phyloP scores from a whole-genome alignment of 148 eudicot species.

The Selenicereus undatus region DNA sequence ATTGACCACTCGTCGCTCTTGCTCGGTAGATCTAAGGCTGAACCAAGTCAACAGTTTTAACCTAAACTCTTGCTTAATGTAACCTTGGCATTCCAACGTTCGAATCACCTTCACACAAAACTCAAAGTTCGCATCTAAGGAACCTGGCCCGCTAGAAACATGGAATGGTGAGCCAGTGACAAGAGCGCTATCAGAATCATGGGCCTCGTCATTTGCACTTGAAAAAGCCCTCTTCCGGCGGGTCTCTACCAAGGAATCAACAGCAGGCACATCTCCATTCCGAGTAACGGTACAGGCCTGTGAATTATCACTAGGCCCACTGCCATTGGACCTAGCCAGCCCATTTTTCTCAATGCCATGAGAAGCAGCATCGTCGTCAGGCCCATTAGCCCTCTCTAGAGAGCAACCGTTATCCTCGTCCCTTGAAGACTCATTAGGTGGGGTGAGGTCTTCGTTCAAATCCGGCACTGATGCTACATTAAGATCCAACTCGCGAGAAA shows the following conservation, averaged over 20 bases:
- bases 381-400: constrained; percentile 34
- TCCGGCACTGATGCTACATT: constrained; percentile 84
- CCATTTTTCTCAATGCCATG: constrained; percentile 45
- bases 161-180: constrained; percentile 45
- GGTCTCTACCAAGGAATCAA: constrained; percentile 30
- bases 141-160: constrained; percentile 33
- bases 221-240: constrained; percentile 47
- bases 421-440: constrained; percentile 70
- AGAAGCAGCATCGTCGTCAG: constrained; percentile 64
- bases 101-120: constrained; percentile 73
- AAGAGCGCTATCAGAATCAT: constrained; percentile 72
- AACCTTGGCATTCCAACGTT: constrained; percentile 60
- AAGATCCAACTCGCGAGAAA: constrained; percentile 57
- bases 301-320: constrained; percentile 50
- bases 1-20: constrained; percentile 75
- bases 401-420: constrained; percentile 55
- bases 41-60: constrained; percentile 81
- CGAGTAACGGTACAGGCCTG: constrained; percentile 41
- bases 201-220: constrained; percentile 46
- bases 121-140: constrained; percentile 71
- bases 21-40: constrained; percentile 78
- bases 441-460: constrained; percentile 71
- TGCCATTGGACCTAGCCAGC: constrained; percentile 47
- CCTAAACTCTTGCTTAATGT: constrained; percentile 64
- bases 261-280: constrained; percentile 57